phyloP scores from a whole-genome alignment of 139 green algal species.

The Ettlia oleoabundans region DNA sequence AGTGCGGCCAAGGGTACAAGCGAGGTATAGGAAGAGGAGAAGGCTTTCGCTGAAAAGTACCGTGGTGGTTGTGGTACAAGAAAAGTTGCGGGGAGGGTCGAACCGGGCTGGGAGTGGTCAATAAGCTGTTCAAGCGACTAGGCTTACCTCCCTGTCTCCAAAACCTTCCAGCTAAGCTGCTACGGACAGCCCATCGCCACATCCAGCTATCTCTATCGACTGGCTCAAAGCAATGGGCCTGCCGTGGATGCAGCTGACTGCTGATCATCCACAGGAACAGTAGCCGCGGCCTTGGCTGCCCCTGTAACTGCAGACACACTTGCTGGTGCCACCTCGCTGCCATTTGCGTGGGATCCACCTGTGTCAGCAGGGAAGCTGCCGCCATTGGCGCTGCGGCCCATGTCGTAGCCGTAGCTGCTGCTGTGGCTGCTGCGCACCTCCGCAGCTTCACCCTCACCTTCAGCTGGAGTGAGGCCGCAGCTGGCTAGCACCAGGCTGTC shows the following conservation, averaged over 20 bases:
- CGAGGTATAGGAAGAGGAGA: background rate
- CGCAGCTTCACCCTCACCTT: background rate
- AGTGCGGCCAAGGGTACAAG: background rate
- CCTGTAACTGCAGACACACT: background rate
- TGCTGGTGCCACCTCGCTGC: too few relatives aligned
- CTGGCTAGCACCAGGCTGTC: conserved; percentile 27
- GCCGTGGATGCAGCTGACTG: too few relatives aligned
- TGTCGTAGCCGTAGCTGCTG: background rate
- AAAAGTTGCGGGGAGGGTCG: background rate
- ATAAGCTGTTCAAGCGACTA: background rate
- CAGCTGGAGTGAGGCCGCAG: background rate
- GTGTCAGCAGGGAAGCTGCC: too few relatives aligned
- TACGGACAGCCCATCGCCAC: too few relatives aligned
- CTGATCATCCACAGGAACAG: background rate
- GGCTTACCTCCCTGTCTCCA: too few relatives aligned
- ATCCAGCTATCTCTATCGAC: too few relatives aligned
- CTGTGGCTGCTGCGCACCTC: background rate
- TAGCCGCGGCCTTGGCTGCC: too few relatives aligned
- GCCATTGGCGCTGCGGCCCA: background rate
- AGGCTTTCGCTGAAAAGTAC: too few relatives aligned
- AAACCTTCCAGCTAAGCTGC: too few relatives aligned
- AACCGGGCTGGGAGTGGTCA: background rate
- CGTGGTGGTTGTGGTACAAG: background rate
- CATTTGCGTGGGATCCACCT: background rate
- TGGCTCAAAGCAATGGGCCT: too few relatives aligned